Evolutionary conservation across 2,329 filamentous ascomycete genomes (phyloP).

Genomic region (Truncatella angustata): DNA sequence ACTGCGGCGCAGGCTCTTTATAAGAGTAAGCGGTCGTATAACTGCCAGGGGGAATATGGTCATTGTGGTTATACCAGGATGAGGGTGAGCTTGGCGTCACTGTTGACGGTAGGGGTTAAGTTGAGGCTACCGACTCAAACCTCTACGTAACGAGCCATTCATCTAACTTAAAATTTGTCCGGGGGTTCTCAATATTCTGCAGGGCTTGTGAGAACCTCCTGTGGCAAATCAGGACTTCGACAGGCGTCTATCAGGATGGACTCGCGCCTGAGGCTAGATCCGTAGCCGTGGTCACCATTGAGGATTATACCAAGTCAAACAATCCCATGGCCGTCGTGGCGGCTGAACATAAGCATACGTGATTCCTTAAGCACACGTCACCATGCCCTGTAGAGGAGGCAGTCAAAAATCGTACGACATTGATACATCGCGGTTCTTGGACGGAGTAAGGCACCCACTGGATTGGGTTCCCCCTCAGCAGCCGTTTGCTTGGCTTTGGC

Average conservation of each 20-base stretch:
- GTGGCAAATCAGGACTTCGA: too few relatives aligned
- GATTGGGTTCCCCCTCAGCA: not conserved
- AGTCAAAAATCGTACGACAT: constrained; percentile 3
- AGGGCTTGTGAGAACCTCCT: too few relatives aligned
- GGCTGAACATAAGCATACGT: not conserved
- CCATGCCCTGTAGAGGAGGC: not conserved
- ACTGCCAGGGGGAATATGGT: not conserved
- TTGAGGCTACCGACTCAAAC: not conserved
- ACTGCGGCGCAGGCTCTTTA: not conserved
- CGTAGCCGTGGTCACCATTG: not conserved
- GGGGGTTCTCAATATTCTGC: not conserved
- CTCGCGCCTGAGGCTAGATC: too few relatives aligned
- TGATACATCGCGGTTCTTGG: constrained; percentile 2
- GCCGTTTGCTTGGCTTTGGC: constrained; percentile 2
- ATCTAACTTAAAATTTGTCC: not conserved
- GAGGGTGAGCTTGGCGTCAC: not conserved
- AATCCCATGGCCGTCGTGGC: not conserved
- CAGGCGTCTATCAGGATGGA: too few relatives aligned
- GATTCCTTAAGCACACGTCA: not conserved
- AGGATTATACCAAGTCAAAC: not conserved
- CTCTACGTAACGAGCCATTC: not conserved
- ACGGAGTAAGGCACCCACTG: not conserved
- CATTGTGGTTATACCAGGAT: not conserved
- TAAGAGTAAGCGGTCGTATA: not conserved
- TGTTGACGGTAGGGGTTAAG: not conserved